Evolutionary conservation across 1,284 basidiomycete species (phyloP).

Genomic region (Rhodofomes roseus): DNA sequence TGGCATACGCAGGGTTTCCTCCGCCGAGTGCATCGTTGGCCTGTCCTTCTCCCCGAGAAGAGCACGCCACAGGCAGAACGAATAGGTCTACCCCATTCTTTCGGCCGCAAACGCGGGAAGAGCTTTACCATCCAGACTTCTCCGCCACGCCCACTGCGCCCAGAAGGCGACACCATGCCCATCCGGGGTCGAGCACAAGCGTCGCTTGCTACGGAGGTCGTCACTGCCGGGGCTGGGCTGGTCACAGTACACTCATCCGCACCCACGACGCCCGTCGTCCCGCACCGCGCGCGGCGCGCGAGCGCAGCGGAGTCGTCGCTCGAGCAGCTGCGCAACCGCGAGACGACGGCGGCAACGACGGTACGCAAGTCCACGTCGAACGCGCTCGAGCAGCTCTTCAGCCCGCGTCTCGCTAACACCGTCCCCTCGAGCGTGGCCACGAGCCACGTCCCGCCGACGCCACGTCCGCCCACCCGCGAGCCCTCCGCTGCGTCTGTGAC

Average conservation of each 20-base stretch:
- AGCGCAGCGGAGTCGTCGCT: constrained; percentile 35
- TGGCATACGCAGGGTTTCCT: constrained; percentile 71
- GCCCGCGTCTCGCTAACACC: not conserved
- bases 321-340: constrained; percentile 26
- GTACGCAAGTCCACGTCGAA: not conserved
- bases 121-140: constrained; percentile 11
- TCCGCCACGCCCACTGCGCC: constrained; percentile 4
- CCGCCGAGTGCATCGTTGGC: constrained; percentile 90
- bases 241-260: constrained; percentile 4
- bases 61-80: constrained; percentile 8
- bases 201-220: constrained; percentile 21
- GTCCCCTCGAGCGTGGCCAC: not conserved
- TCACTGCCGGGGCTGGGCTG: constrained; percentile 21
- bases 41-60: constrained; percentile 51
- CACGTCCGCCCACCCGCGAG: not conserved
- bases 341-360: not conserved
- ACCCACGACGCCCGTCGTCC: constrained; percentile 6
- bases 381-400: constrained; percentile 1
- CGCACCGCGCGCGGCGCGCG: constrained; percentile 17
- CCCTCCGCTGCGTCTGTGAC: not conserved
- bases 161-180: constrained; percentile 11
- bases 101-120: constrained; percentile 21
- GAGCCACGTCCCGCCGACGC: not conserved
- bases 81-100: constrained; percentile 9
- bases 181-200: constrained; percentile 21